Conservation (phyloP, 164 flowering plant species). For the Taxillus chinensis region DNA sequence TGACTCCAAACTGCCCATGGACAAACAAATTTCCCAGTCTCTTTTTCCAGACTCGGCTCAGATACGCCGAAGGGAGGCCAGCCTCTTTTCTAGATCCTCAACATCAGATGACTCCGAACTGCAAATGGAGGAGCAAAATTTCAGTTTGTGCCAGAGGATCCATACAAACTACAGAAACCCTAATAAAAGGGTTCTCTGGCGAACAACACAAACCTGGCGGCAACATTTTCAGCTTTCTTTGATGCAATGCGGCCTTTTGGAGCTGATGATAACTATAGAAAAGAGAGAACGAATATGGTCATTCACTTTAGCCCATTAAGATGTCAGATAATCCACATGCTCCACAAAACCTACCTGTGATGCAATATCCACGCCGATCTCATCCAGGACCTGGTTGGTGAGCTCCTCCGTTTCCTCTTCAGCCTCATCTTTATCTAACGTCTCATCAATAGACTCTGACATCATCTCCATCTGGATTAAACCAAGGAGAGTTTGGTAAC, state of each 20-base stretch:
- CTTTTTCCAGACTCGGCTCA: slow-evolving; percentile 14
- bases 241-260: slow-evolving; percentile 74
- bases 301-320: background rate
- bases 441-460: slow-evolving; percentile 90
- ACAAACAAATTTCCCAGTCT: too few species aligned
- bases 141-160: too few species aligned
- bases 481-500: background rate
- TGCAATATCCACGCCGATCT: slow-evolving; percentile 90
- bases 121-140: slow-evolving; percentile 8
- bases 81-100: slow-evolving; percentile 70
- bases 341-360: slow-evolving; percentile 59
- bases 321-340: background rate
- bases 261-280: slow-evolving; percentile 74
- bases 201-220: slow-evolving; percentile 29
- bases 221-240: slow-evolving; percentile 44
- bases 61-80: slow-evolving; percentile 74
- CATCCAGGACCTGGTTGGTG: slow-evolving; percentile 93
- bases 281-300: background rate
- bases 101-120: slow-evolving; percentile 47
- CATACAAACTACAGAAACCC: too few species aligned
- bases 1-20: too few species aligned
- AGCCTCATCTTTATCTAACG: slow-evolving; percentile 87
- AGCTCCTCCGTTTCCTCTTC: slow-evolving; percentile 95
- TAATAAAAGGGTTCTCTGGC: too few species aligned
- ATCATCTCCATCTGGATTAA: slow-evolving; percentile 71